phyloP scores from a whole-genome alignment of 2,329 filamentous ascomycete genomes.

The Septoria petroselini region DNA sequence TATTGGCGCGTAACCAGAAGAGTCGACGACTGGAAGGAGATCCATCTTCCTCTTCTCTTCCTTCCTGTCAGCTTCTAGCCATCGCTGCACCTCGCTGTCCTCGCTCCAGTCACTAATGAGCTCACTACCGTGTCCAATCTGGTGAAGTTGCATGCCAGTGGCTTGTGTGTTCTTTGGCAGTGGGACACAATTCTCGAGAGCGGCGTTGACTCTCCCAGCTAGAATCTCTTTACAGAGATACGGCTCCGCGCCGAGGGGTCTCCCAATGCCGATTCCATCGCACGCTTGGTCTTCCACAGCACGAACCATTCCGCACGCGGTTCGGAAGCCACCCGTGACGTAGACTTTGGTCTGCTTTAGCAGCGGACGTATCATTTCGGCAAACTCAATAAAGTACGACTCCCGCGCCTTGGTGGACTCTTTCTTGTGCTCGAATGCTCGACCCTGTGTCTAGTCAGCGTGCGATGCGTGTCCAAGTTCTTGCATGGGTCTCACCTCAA shows the following conservation, averaged over 20 bases:
- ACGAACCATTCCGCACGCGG: constrained; percentile 31
- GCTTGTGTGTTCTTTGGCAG: constrained; percentile 35
- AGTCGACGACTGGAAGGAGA: constrained; percentile 33
- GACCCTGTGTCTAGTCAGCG: constrained; percentile 5
- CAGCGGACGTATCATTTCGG: constrained; percentile 32
- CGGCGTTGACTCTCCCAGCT: constrained; percentile 29
- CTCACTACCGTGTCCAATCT: constrained; percentile 30
- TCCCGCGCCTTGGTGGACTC: constrained; percentile 33
- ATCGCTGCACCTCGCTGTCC: constrained; percentile 33
- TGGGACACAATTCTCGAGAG: constrained; percentile 34
- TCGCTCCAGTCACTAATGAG: constrained; percentile 36
- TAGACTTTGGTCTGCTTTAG: constrained; percentile 36
- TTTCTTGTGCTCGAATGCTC: constrained; percentile 35
- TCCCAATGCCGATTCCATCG: constrained; percentile 34
- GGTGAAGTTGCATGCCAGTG: constrained; percentile 35
- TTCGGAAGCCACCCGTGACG: constrained; percentile 36
- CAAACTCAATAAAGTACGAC: constrained; percentile 35
- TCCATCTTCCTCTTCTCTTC: constrained; percentile 33
- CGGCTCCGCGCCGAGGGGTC: constrained; percentile 34
- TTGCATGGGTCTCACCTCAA: constrained; percentile 15
- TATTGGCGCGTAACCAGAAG: constrained; percentile 30
- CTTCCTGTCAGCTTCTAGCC: constrained; percentile 30
- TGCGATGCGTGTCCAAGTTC: no score
- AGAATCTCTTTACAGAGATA: constrained; percentile 34
- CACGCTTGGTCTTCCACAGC: constrained; percentile 28